These are phyloP conservation scores for Limnanthes douglasii DNA, from an alignment of 345 rosid species.

Conservation along the genomic window DNA sequence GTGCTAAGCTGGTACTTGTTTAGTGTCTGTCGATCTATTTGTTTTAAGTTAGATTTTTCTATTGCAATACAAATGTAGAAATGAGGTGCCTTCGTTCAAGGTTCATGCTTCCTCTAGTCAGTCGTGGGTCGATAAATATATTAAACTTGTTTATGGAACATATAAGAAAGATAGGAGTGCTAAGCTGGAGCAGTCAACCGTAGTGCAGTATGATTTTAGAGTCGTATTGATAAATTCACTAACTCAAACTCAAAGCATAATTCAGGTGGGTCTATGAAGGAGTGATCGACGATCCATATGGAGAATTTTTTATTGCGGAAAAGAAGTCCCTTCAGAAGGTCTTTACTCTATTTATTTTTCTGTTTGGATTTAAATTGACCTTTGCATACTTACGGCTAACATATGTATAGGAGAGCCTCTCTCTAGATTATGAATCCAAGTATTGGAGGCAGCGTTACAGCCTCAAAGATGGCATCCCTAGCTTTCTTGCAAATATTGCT, in stretches of 20 bases:
- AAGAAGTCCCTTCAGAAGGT: constrained; percentile 88
- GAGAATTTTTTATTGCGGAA: constrained; percentile 91
- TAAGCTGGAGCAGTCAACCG: no score
- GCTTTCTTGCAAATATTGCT: constrained; percentile 88
- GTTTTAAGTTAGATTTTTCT: no score
- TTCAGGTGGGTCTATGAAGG: constrained; percentile 99
- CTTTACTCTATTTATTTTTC: constrained; percentile 2
- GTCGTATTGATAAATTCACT: no score
- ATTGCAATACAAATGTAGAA: no score
- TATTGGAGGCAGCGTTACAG: constrained; percentile 86
- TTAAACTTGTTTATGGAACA: no score
- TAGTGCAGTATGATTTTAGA: no score
- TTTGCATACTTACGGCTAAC: constrained; percentile 14
- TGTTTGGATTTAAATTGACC: constrained; percentile 1
- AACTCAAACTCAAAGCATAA: constrained; percentile 10
- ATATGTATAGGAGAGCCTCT: constrained; percentile 82
- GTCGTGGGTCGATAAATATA: no score
- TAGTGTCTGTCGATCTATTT: no score
- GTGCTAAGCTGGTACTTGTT: no score
- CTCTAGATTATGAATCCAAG: constrained; percentile 67
- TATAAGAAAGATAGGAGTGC: no score
- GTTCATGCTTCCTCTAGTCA: no score
- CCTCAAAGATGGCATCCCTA: constrained; percentile 86
- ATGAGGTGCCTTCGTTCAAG: no score
- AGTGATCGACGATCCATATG: constrained; percentile 90